These are phyloP conservation scores for Lachnellula suecica DNA, from an alignment of 2,329 filamentous ascomycete genomes.

Conservation along the genomic window DNA sequence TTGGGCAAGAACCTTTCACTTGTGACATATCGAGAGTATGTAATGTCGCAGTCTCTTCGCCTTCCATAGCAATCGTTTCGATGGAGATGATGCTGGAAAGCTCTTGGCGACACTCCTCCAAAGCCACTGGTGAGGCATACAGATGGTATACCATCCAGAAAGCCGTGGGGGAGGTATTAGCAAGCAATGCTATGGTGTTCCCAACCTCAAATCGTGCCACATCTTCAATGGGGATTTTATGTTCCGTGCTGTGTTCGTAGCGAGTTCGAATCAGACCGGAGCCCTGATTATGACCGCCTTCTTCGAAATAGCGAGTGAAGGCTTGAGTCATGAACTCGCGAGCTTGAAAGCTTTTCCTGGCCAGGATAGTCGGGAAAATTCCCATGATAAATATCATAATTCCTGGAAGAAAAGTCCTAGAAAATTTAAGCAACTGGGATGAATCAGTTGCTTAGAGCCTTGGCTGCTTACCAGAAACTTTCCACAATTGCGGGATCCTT, in stretches of 20 bases:
- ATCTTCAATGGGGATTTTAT: conserved; percentile 36
- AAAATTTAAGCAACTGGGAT: background rate
- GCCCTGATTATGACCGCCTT: conserved; percentile 37
- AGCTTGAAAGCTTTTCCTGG: conserved; percentile 31
- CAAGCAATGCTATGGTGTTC: conserved; percentile 39
- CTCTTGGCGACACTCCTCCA: conserved; percentile 31
- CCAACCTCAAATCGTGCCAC: conserved; percentile 42
- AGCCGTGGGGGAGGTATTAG: conserved; percentile 38
- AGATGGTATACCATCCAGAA: conserved; percentile 43
- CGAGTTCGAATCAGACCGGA: conserved; percentile 39
- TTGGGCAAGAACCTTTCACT: conserved; percentile 32
- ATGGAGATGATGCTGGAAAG: background rate
- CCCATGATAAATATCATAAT: conserved; percentile 4
- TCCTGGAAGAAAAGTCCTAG: conserved; percentile 2
- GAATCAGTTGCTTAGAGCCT: background rate
- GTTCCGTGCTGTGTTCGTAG: conserved; percentile 31
- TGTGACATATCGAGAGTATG: conserved; percentile 2
- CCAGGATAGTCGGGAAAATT: conserved; percentile 7
- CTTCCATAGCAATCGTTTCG: background rate
- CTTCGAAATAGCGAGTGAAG: conserved; percentile 40
- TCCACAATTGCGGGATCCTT: conserved; percentile 34
- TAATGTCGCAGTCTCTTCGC: background rate
- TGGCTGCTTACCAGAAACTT: conserved; percentile 37
- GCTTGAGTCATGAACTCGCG: conserved; percentile 36
- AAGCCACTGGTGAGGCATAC: conserved; percentile 32